Evolutionary conservation across 441 rosid species (phyloP).

Genomic region (Erodium trifolium): DNA sequence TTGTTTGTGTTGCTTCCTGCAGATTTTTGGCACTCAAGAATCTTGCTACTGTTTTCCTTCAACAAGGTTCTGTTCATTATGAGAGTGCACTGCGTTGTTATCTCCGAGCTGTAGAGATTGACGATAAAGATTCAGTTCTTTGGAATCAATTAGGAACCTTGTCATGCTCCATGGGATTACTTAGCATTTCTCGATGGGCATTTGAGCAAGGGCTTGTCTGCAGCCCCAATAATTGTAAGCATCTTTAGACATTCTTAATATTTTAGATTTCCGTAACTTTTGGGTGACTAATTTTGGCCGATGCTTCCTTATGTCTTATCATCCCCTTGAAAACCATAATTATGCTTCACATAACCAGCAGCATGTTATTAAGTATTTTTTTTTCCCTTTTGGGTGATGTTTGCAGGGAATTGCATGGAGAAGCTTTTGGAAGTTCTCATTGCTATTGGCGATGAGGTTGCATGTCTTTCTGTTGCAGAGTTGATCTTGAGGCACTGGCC

Average conservation of each 20-base stretch:
- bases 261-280: neutral
- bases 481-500: constrained; percentile 98
- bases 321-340: constrained; percentile 1
- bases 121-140: constrained; percentile 89
- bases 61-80: constrained; percentile 74
- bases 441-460: constrained; percentile 97
- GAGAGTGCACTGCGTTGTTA: constrained; percentile 88
- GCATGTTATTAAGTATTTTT: constrained; percentile 10
- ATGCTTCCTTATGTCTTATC: constrained; percentile 8
- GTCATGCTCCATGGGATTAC: constrained; percentile 87
- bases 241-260: constrained; percentile 12
- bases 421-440: constrained; percentile 96
- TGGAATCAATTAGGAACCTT: constrained; percentile 98
- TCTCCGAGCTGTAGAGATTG: constrained; percentile 98
- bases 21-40: constrained; percentile 96
- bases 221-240: constrained; percentile 96
- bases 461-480: constrained; percentile 90
- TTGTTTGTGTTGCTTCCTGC: constrained; percentile 19
- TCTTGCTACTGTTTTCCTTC: constrained; percentile 85
- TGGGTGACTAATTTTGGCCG: neutral
- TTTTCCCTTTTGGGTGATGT: constrained; percentile 7
- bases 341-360: constrained; percentile 11
- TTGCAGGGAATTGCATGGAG: constrained; percentile 99
- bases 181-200: constrained; percentile 97
- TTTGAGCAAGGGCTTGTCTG: constrained; percentile 98